phyloP scores from a whole-genome alignment of 2,329 filamentous ascomycete species.

The Calonectria hawksworthii region DNA sequence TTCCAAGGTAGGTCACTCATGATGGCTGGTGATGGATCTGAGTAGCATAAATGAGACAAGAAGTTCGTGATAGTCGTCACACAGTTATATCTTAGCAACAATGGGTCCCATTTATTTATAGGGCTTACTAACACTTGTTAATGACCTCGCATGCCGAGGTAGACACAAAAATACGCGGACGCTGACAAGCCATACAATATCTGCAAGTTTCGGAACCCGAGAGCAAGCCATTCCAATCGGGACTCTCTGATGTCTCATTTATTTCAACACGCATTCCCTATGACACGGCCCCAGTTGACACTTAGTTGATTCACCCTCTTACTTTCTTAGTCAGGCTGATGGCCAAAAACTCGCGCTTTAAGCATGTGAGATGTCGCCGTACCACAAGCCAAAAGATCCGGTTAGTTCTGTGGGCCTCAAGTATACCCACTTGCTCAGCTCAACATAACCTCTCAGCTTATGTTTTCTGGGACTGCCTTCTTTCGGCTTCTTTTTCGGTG shows the following conservation, averaged over 20 bases:
- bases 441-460: background rate
- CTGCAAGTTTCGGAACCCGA: background rate
- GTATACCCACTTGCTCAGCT: background rate
- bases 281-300: background rate
- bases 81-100: background rate
- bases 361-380: background rate
- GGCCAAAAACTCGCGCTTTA: background rate
- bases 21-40: background rate
- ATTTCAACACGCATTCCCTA: background rate
- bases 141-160: background rate
- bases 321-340: background rate
- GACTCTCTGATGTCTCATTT: background rate
- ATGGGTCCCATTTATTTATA: background rate
- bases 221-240: background rate
- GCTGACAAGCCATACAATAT: background rate
- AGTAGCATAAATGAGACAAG: background rate
- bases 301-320: background rate
- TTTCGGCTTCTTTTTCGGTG: background rate
- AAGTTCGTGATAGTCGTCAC: background rate
- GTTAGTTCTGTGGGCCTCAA: background rate
- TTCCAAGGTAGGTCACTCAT: background rate
- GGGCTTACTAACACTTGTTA: background rate
- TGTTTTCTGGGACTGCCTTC: background rate
- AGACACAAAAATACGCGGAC: background rate
- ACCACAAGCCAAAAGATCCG: background rate